Conservation (phyloP, 164 flowering plant species). For the Tetracentron sinense region DNA sequence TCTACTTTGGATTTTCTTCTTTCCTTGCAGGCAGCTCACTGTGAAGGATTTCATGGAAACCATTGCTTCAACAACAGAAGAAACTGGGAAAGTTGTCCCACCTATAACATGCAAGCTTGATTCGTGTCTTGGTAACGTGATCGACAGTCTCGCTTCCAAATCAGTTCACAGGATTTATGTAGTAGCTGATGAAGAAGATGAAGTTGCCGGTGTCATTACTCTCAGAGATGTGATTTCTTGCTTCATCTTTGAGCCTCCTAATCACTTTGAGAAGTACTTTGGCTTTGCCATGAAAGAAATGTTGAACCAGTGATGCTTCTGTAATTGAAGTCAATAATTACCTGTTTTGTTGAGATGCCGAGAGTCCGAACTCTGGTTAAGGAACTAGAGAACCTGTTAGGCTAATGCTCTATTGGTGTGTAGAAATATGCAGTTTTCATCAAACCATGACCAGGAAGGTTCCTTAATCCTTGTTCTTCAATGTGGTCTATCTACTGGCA, state of each 20-base stretch:
- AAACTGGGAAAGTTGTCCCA: slow-evolving; percentile 36
- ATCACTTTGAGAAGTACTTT: slow-evolving; percentile 59
- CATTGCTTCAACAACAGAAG: slow-evolving; percentile 35
- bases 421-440: too few relatives aligned
- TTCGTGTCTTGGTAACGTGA: slow-evolving; percentile 53
- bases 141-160: slow-evolving; percentile 61
- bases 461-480: too few relatives aligned
- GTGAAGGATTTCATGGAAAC: slow-evolving; percentile 62
- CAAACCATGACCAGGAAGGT: too few relatives aligned
- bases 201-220: slow-evolving; percentile 76
- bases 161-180: slow-evolving; percentile 70
- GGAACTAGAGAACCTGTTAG: too few relatives aligned
- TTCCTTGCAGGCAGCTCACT: slow-evolving; percentile 55
- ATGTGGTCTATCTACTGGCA: too few relatives aligned
- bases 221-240: slow-evolving; percentile 90
- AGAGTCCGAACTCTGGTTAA: neutral
- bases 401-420: too few relatives aligned
- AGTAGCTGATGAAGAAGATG: slow-evolving; percentile 36
- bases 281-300: too few relatives aligned
- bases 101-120: slow-evolving; percentile 67
- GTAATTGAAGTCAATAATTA: too few relatives aligned
- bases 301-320: too few relatives aligned
- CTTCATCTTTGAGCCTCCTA: slow-evolving; percentile 77
- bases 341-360: neutral
- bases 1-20: too few relatives aligned